Evolutionary conservation across 371 early-diverging fungal species (phyloP).

Genomic region (Mucor plumbeus): DNA sequence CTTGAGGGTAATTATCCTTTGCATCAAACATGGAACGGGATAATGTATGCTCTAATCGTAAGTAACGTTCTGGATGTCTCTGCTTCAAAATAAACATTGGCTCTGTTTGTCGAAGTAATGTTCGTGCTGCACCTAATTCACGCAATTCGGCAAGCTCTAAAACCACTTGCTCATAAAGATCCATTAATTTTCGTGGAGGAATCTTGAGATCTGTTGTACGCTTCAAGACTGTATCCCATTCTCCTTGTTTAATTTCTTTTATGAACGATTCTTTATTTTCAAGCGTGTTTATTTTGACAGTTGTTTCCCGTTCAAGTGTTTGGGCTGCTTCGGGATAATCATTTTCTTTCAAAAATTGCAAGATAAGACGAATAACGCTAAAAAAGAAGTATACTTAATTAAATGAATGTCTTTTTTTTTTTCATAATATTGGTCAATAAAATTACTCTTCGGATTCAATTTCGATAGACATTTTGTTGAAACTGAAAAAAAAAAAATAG

Average conservation of each 20-base stretch:
- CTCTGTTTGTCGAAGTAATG: constrained; percentile 86
- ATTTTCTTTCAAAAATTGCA: constrained; percentile 93
- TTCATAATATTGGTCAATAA: neutral
- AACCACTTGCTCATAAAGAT: constrained; percentile 91
- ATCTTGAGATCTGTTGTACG: constrained; percentile 73
- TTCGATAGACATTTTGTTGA: constrained; percentile 29
- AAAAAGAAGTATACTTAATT: neutral
- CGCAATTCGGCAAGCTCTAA: constrained; percentile 74
- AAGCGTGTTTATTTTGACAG: constrained; percentile 83
- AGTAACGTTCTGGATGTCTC: constrained; percentile 75
- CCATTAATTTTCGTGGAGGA: constrained; percentile 71
- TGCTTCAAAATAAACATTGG: constrained; percentile 80
- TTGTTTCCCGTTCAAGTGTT: constrained; percentile 85
- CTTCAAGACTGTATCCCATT: constrained; percentile 87
- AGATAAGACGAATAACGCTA: constrained; percentile 63
- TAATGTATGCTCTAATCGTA: constrained; percentile 78
- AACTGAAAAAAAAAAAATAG: neutral
- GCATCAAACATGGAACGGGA: constrained; percentile 71
- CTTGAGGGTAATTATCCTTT: constrained; percentile 62
- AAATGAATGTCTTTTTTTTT: neutral
- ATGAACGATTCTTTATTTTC: constrained; percentile 80
- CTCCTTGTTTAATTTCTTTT: constrained; percentile 76
- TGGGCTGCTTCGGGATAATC: constrained; percentile 75
- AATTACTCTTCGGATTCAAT: constrained; percentile 39
- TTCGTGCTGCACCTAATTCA: constrained; percentile 86